Percentiles rank a stretch among this genome's conserved stretches.
Evolutionary conservation across 2,329 filamentous ascomycete genomes (phyloP).

Genomic region (Fusarium xylarioides): DNA sequence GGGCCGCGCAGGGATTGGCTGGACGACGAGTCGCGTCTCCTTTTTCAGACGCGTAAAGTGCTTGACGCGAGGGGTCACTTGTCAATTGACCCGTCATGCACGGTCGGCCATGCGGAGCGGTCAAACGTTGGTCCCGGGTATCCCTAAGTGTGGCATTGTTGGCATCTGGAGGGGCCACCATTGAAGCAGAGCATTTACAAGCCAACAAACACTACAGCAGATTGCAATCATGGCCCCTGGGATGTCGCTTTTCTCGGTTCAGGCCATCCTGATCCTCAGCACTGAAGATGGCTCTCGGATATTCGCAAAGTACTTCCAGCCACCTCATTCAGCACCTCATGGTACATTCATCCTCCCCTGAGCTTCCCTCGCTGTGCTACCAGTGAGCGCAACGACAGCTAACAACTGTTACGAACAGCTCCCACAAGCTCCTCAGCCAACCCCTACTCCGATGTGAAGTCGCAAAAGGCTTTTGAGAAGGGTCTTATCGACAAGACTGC

Average conservation of each 20-base stretch:
- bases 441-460: slow-evolving; percentile 88
- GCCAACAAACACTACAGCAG: slow-evolving; percentile 28
- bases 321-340: slow-evolving; percentile 61
- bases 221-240: slow-evolving; percentile 70
- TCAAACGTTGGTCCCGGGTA: slow-evolving; percentile 45
- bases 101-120: slow-evolving; percentile 33
- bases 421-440: slow-evolving; percentile 65
- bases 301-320: slow-evolving; percentile 90
- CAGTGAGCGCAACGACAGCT: slow-evolving; percentile 41
- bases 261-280: slow-evolving; percentile 80
- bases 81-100: background rate
- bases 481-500: slow-evolving; percentile 94
- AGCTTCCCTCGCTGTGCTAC: slow-evolving; percentile 24
- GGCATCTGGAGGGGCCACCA: slow-evolving; percentile 46
- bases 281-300: slow-evolving; percentile 90
- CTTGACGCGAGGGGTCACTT: slow-evolving; percentile 38
- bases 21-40: slow-evolving; percentile 40
- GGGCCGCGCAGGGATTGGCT: slow-evolving; percentile 39
- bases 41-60: slow-evolving; percentile 54
- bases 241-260: slow-evolving; percentile 79
- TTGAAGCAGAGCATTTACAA: slow-evolving; percentile 31
- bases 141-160: slow-evolving; percentile 38
- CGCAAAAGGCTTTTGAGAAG: slow-evolving; percentile 97
- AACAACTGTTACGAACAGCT: slow-evolving; percentile 39
- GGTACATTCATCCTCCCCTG: slow-evolving; percentile 42